These are phyloP conservation scores for Nelumbo lutea DNA, from an alignment of 164 flowering plant genomes.

Conservation along the genomic window DNA sequence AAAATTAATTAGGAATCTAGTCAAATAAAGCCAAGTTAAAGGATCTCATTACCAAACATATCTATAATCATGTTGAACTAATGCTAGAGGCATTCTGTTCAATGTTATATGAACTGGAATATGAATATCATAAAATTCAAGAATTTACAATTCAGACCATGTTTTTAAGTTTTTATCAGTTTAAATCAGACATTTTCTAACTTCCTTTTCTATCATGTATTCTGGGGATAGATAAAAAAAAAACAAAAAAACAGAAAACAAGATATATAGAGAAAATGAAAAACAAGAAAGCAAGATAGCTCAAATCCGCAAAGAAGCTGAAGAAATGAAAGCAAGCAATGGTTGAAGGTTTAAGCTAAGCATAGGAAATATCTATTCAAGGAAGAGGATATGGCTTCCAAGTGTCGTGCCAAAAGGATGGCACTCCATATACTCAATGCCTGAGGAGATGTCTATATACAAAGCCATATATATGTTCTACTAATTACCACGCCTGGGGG, in stretches of 20 bases:
- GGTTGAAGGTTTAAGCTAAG: slow-evolving; percentile 48
- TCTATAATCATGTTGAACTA: too few species aligned
- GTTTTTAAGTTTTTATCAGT: too few species aligned
- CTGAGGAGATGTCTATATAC: too few species aligned
- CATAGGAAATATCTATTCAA: slow-evolving; percentile 71
- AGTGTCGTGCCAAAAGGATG: slow-evolving; percentile 67
- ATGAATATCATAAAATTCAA: too few species aligned
- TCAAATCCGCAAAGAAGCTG: slow-evolving; percentile 67
- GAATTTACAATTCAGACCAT: too few species aligned
- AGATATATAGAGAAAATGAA: slow-evolving; percentile 72
- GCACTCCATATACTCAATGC: slow-evolving; percentile 2
- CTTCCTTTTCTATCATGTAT: background rate
- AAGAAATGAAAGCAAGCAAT: slow-evolving; percentile 61
- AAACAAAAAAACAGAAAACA: slow-evolving; percentile 79
- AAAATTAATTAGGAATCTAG: too few species aligned
- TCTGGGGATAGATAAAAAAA: slow-evolving; percentile 40
- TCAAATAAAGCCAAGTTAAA: too few species aligned
- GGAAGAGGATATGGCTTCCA: slow-evolving; percentile 81
- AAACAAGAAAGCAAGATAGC: slow-evolving; percentile 49
- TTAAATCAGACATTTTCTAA: too few species aligned
- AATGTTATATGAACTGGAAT: too few species aligned
- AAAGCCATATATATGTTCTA: too few species aligned
- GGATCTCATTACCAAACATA: too few species aligned
- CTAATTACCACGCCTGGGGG: background rate
- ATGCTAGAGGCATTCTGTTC: too few species aligned